Evolutionary conservation across 1,284 basidiomycete species (phyloP).

Genomic region (Ceratorhiza oryzae-sativae): DNA sequence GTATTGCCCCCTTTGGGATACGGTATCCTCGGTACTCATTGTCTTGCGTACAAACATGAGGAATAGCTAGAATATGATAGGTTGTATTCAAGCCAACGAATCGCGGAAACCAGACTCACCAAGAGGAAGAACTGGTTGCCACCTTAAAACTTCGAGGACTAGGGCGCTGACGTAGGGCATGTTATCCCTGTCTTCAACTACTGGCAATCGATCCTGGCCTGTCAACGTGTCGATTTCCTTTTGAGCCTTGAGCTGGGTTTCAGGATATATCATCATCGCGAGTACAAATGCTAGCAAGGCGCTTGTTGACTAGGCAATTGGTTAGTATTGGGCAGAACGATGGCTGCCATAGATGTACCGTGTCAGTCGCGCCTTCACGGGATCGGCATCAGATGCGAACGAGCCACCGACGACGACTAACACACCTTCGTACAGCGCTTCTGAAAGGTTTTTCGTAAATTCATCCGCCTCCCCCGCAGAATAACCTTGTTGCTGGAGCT

Average conservation of each 20-base stretch:
- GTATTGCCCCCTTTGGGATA: conserved; percentile 49
- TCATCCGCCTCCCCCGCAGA: neutral
- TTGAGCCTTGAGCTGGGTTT: conserved; percentile 42
- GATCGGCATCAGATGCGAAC: neutral
- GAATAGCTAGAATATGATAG: conserved; percentile 46
- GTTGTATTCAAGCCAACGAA: no score
- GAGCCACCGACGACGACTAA: neutral
- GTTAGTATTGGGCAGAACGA: neutral
- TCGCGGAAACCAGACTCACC: no score
- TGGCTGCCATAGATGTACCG: conserved; percentile 18
- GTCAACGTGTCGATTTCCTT: conserved; percentile 41
- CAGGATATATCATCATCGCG: conserved; percentile 42
- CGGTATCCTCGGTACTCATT: conserved; percentile 52
- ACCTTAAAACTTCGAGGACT: conserved; percentile 43
- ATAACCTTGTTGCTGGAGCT: neutral
- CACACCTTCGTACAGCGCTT: conserved; percentile 5
- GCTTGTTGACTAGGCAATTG: conserved; percentile 41
- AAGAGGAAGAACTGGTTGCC: conserved; percentile 26
- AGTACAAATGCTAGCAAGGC: conserved; percentile 19
- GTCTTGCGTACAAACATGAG: conserved; percentile 50
- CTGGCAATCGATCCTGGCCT: conserved; percentile 39
- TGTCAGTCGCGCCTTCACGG: conserved; percentile 40
- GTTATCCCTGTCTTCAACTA: conserved; percentile 34
- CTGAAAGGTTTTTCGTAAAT: conserved; percentile 1
- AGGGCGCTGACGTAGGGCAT: conserved; percentile 41